Evolutionary conservation across 2,329 filamentous ascomycete genomes (phyloP).

Genomic region (Blumeria graminis): DNA sequence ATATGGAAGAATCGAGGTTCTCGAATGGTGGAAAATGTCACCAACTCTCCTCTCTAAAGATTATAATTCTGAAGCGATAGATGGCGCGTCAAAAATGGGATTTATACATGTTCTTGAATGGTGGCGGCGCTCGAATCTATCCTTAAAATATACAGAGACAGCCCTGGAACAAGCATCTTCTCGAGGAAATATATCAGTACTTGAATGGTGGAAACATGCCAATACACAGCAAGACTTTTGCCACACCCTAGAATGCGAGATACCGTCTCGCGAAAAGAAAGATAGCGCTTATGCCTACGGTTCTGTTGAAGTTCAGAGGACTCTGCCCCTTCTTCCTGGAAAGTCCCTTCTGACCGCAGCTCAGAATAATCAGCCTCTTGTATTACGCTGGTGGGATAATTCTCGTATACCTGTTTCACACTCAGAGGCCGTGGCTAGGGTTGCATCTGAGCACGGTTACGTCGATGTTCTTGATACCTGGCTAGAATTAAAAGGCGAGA

Average conservation of each 20-base stretch:
- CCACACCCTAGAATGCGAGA: conserved; percentile 20
- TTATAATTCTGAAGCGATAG: conserved; percentile 52
- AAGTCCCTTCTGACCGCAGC: conserved; percentile 66
- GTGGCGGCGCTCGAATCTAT: conserved; percentile 67
- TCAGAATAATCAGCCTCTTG: conserved; percentile 54
- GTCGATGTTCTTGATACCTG: conserved; percentile 66
- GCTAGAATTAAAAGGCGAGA: conserved; percentile 49
- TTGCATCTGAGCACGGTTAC: conserved; percentile 66
- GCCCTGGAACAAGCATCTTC: conserved; percentile 73
- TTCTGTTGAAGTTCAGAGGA: conserved; percentile 10
- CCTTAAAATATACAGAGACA: conserved; percentile 63
- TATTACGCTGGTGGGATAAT: conserved; percentile 70
- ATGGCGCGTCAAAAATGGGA: conserved; percentile 67
- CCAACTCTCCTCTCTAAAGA: conserved; percentile 66
- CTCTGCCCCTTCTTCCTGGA: conserved; percentile 47
- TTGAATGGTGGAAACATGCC: conserved; percentile 81
- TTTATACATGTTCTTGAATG: conserved; percentile 71
- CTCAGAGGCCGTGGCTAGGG: conserved; percentile 59
- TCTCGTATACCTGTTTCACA: conserved; percentile 60
- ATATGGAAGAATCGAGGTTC: conserved; percentile 60
- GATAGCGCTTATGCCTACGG: conserved; percentile 4
- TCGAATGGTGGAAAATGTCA: conserved; percentile 79
- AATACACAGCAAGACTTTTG: conserved; percentile 28
- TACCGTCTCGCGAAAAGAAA: conserved; percentile 8
- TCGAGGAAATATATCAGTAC: conserved; percentile 60